Evolutionary conservation across 2,329 filamentous ascomycete species (phyloP), one percentile per base, ranked within the genome.

Genomic region (Paraphoma sp.): DNA sequence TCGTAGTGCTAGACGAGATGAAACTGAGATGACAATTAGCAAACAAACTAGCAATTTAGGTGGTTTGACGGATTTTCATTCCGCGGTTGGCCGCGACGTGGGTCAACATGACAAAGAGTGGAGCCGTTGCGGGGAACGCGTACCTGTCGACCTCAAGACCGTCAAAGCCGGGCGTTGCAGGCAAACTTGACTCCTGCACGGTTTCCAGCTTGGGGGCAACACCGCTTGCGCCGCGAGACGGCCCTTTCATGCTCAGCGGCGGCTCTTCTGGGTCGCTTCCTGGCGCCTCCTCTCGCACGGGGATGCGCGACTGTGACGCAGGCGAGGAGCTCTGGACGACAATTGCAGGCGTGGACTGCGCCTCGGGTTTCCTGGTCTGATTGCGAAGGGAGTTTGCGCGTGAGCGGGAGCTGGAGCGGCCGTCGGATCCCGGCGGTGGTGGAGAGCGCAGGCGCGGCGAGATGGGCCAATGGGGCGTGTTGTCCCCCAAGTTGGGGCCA

Each of bases 151-250:
- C 64, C 50, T 70, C 69, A 46, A 71, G 53, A 54, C 63, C 67
- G 76, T 81, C 69, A 60, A 77, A 80, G 12, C 79, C 81, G 12
- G 91, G 90, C 1, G 90, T 91, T 48, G 87, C 88, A 45, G 79
- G 80, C 51, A 92, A 86, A 78, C 92, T 95, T 51, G 90, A 88
- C 81, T 97, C 94, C 73, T 97, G 90, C 14, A 98, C 94, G 0
- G 95, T 97, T 78, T 96, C 94, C 54, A 97, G 80, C 46, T 86
- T 86, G 47, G 88, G 84, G 49, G 83, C 84, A 54, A 59, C 64
- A 49, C 82, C 84, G 71, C 83, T 87, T 50, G 83, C 81, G 57
- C 84, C 85, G 63, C 88, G 86, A 71, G 75, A 68, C 11, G 76
- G 69, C 12, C 67, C 72, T 62, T 82, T 82, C 46, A 76, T 71